Base-by-base conservation (phyloP, 495 filamentous ascomycete genomes). In the Massariosphaeria phaeospora region DNA sequence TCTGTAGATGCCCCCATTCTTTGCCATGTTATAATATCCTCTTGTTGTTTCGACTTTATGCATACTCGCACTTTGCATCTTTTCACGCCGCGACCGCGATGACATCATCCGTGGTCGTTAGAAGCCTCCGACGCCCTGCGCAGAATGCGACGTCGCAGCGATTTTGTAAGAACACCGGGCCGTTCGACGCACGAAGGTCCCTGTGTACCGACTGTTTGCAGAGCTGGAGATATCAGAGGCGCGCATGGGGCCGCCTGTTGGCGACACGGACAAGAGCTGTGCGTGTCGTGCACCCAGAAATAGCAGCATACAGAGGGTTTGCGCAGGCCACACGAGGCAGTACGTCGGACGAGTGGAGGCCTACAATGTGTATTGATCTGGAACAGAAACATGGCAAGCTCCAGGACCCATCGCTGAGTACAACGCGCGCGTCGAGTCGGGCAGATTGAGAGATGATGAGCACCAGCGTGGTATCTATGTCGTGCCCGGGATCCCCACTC, bases 391-490 rank as follows among this genome's bases (percentile, higher is more conserved):
- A 6, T 6, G 34, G 15, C 43, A 54, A 24, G 31, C 13, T 8
- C 43, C 8, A 7, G 91, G 91, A 1, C 93, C 93, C 1, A 70
- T 96, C 60, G 76, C 80, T 40, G 93, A 96, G 69, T 98, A 98
- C 67, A 84, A 96, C 62, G 70, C 73, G 26, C 79, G 91, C 36
- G 89, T 98, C 12, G 72, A 77, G 34, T 69, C 73, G 42, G 87
- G 88, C 13, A 69, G 80, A 52, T 68, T 98, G 43, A 76, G 84
- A 47, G 87, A 97, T 69, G 93, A 98, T 65, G 79, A 88, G 42
- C 88, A 96, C 63, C 93, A 98, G 66, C 75, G 94, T 76, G 87
- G 88, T 89, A 40, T 12, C 17, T n/a, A n/a, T n/a, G n/a, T n/a
- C n/a, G n/a, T 69, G 62, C 76, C 57, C 15, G 3, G 13, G 25